phyloP scores from a whole-genome alignment of 2,329 filamentous ascomycete genomes.

The Huntiella abstrusa region DNA sequence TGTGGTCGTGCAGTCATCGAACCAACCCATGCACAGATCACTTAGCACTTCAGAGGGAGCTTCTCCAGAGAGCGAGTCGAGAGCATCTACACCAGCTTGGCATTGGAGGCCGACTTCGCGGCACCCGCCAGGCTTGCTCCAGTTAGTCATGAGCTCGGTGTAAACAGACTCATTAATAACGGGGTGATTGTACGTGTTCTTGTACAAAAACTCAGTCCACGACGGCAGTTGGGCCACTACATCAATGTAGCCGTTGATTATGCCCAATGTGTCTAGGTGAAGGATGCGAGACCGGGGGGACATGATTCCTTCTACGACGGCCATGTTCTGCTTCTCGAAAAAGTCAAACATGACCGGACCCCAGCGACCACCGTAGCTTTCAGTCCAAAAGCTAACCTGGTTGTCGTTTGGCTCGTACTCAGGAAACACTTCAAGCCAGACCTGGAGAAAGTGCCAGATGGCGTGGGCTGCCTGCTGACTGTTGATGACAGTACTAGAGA shows the following conservation, averaged over 20 bases:
- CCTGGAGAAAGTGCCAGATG: constrained; percentile 47
- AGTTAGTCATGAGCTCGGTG: neutral
- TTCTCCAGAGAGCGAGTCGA: constrained; percentile 31
- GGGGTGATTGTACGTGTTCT: constrained; percentile 32
- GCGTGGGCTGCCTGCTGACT: constrained; percentile 36
- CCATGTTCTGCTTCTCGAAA: constrained; percentile 41
- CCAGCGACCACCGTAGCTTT: constrained; percentile 54
- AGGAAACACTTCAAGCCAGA: constrained; percentile 38
- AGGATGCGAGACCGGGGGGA: constrained; percentile 22
- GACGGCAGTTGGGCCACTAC: constrained; percentile 38
- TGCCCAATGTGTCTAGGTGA: constrained; percentile 41
- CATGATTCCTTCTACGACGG: constrained; percentile 14
- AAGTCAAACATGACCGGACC: constrained; percentile 42
- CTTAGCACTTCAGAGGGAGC: constrained; percentile 40
- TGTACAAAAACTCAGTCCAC: constrained; percentile 23
- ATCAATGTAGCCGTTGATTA: constrained; percentile 55
- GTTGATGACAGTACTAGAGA: neutral
- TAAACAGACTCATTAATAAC: constrained; percentile 12
- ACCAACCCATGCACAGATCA: constrained; percentile 18
- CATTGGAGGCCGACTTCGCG: neutral
- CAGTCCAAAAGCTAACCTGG: constrained; percentile 43
- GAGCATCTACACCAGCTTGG: neutral
- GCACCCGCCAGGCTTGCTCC: neutral
- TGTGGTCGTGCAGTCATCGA: constrained; percentile 10
- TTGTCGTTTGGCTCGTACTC: constrained; percentile 29